These are phyloP conservation scores for Phlebopus sp. DNA, from an alignment of 1,284 basidiomycete species.

Conservation along the genomic window DNA sequence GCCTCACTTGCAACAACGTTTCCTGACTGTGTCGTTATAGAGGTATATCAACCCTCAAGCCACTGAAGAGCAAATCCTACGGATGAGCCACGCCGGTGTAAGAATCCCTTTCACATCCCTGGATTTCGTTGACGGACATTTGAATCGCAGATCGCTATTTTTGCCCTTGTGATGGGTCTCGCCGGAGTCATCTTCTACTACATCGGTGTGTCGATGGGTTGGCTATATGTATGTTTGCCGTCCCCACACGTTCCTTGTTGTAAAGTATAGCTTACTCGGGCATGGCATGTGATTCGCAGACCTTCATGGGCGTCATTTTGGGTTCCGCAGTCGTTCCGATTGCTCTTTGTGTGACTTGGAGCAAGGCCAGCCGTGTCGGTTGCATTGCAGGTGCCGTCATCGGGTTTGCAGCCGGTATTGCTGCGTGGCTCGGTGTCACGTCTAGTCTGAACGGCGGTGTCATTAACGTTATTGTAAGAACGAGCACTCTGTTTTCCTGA, in stretches of 20 bases:
- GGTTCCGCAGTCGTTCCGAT: constrained; percentile 87
- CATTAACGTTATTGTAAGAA: constrained; percentile 65
- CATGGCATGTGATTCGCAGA: constrained; percentile 40
- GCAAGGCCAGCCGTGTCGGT: constrained; percentile 79
- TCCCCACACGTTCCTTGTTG: not conserved
- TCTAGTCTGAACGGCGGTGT: constrained; percentile 63
- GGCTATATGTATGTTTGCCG: constrained; percentile 70
- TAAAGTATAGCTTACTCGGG: not conserved
- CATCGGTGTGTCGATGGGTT: constrained; percentile 88
- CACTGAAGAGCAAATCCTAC: constrained; percentile 57
- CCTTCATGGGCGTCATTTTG: constrained; percentile 82
- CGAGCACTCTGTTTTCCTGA: constrained; percentile 19
- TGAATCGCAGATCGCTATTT: constrained; percentile 57
- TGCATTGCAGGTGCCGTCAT: constrained; percentile 69
- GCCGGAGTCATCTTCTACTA: constrained; percentile 87
- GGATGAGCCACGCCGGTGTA: constrained; percentile 51
- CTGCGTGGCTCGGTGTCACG: constrained; percentile 85
- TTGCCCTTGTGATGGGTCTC: constrained; percentile 76
- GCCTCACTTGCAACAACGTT: not conserved
- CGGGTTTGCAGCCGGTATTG: constrained; percentile 72
- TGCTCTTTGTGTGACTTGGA: constrained; percentile 80
- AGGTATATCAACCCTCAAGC: constrained; percentile 64
- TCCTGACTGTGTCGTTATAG: constrained; percentile 25
- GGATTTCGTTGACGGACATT: constrained; percentile 15
- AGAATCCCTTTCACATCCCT: constrained; percentile 40